Conservation (phyloP, 345 rosid species). For the Diplotaxis tenuifolia region DNA sequence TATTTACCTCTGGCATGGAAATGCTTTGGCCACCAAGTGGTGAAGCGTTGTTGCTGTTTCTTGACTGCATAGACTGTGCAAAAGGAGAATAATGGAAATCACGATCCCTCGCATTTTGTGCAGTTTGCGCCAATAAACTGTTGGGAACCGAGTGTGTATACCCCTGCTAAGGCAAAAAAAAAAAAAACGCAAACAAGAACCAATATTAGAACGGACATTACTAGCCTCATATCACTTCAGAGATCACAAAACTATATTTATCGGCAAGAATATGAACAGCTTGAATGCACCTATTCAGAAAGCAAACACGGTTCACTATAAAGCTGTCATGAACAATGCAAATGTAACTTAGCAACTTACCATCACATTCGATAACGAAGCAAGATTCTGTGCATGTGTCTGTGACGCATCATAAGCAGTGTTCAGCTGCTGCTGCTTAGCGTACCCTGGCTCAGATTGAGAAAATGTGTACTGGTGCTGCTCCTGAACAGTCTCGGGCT, state of each 20-base stretch:
- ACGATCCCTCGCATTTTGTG: constrained; percentile 70
- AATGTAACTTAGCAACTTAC: constrained; percentile 51
- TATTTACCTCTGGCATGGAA: constrained; percentile 77
- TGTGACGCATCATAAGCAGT: constrained; percentile 54
- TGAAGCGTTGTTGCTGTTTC: constrained; percentile 61
- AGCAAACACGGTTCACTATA: background rate
- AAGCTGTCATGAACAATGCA: background rate
- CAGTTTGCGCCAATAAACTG: constrained; percentile 64
- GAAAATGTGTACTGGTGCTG: constrained; percentile 70
- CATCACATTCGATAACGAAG: constrained; percentile 70
- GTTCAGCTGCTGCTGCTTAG: constrained; percentile 61
- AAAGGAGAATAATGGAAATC: constrained; percentile 86
- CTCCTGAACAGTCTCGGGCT: constrained; percentile 54
- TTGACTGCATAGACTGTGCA: constrained; percentile 65
- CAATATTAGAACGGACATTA: background rate
- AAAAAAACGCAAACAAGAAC: constrained; percentile 10
- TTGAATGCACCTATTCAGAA: background rate
- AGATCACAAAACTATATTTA: background rate
- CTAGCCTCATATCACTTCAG: background rate
- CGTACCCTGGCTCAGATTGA: constrained; percentile 61
- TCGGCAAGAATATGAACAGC: background rate
- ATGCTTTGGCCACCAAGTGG: constrained; percentile 37
- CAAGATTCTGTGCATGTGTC: constrained; percentile 67
- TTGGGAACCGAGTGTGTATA: constrained; percentile 73
- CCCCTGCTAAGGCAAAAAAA: constrained; percentile 45